phyloP scores from a whole-genome alignment of 768 basidiomycete genomes.

The Lentinula boryana region DNA sequence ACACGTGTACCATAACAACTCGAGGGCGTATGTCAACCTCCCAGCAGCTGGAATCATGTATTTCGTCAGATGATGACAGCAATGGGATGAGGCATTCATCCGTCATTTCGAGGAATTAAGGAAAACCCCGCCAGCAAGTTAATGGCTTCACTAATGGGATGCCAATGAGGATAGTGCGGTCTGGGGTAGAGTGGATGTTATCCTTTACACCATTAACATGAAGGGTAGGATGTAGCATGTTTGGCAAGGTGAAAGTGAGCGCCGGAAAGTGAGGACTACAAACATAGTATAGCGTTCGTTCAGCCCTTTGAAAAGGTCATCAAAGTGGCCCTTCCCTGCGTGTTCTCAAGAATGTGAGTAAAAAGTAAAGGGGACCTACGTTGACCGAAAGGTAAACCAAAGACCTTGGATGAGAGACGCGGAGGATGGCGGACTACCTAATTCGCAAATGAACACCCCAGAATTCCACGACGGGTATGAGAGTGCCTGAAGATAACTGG shows the following conservation, averaged over 20 bases:
- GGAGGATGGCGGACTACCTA: constrained; percentile 16
- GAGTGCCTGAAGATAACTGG: background rate
- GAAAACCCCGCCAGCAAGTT: background rate
- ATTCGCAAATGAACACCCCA: constrained; percentile 25
- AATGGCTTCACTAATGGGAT: background rate
- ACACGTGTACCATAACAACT: background rate
- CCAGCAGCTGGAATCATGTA: background rate
- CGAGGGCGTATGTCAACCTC: background rate
- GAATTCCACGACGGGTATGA: constrained; percentile 18
- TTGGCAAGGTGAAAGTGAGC: background rate
- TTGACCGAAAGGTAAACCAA: background rate
- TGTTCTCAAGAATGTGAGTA: background rate
- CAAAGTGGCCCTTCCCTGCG: background rate
- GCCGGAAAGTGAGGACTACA: background rate
- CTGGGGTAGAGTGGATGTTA: background rate
- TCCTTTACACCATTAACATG: background rate
- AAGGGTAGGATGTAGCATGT: background rate
- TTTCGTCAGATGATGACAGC: background rate
- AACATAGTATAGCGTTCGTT: background rate
- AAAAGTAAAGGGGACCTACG: background rate
- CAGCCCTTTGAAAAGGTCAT: background rate
- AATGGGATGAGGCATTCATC: background rate
- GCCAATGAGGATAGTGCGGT: background rate
- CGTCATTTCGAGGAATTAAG: background rate
- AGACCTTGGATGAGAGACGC: constrained; percentile 11